A percentile compares a stretch with the other conserved stretches of the same genome.
Evolutionary conservation across 176 grass and related monocot genomes (phyloP).

Genomic region (Aegilops speltoides): DNA sequence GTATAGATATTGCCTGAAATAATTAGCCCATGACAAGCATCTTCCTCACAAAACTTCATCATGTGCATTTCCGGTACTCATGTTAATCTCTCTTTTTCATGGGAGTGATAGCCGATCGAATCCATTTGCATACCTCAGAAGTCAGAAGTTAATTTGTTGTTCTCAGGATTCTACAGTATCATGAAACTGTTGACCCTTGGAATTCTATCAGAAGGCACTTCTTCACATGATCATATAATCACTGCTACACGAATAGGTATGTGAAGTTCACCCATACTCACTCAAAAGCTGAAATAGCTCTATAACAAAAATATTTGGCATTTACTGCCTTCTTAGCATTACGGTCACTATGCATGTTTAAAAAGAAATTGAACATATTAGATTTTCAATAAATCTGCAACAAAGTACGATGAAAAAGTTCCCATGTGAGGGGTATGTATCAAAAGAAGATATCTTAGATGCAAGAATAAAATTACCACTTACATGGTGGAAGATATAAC

Average conservation of each 20-base stretch:
- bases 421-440: neutral
- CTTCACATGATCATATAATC: neutral
- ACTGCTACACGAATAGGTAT: neutral
- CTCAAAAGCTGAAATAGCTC: neutral
- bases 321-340: conserved; percentile 2
- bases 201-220: neutral
- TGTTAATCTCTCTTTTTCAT: neutral
- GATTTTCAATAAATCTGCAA: conserved; percentile 11
- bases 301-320: neutral
- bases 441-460: conserved; percentile 12
- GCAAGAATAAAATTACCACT: conserved; percentile 33
- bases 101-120: neutral
- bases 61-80: neutral
- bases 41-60: neutral
- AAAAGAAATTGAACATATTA: conserved; percentile 3
- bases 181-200: neutral
- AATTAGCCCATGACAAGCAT: neutral
- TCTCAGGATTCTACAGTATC: neutral
- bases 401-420: neutral
- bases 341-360: neutral
- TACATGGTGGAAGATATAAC: conserved; percentile 97
- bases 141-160: neutral
- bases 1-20: conserved; percentile 5
- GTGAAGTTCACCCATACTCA: neutral
- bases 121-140: neutral